These are phyloP conservation scores for Aaosphaeria arxii DNA, from an alignment of 2,329 filamentous ascomycete genomes.

Conservation along the genomic window DNA sequence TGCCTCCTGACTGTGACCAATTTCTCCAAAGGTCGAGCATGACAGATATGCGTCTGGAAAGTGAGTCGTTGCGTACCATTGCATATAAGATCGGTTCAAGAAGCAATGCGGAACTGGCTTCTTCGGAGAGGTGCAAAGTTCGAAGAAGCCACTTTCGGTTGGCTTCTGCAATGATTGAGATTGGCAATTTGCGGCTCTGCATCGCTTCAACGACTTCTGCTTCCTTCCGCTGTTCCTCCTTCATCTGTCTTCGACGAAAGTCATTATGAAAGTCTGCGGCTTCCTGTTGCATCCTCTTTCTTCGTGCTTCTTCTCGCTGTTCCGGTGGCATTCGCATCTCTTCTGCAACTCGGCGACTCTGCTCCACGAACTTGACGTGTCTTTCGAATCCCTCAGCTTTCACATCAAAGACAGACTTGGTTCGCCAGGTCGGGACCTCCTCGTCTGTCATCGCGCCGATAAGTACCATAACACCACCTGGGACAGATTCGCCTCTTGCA, in stretches of 20 bases:
- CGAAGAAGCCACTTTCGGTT: constrained; percentile 12
- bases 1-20: constrained; percentile 21
- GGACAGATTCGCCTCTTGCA: constrained; percentile 52
- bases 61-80: constrained; percentile 14
- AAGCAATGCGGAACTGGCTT: constrained; percentile 5
- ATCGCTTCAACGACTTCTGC: constrained; percentile 17
- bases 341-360: constrained; percentile 10
- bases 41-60: constrained; percentile 11
- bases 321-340: constrained; percentile 16
- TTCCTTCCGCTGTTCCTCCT: constrained; percentile 14
- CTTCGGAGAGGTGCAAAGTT: constrained; percentile 6
- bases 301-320: constrained; percentile 13
- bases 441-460: constrained; percentile 50
- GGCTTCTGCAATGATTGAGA: constrained; percentile 14
- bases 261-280: constrained; percentile 18
- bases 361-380: constrained; percentile 16
- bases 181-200: constrained; percentile 15
- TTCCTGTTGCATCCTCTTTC: constrained; percentile 10
- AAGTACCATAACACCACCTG: constrained; percentile 59
- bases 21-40: constrained; percentile 26
- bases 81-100: constrained; percentile 18
- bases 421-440: constrained; percentile 56
- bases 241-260: constrained; percentile 7
- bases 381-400: constrained; percentile 15
- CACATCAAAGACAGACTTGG: constrained; percentile 7